Base-by-base conservation (phyloP, 305 asterid genomes). In the Lippia alba region DNA sequence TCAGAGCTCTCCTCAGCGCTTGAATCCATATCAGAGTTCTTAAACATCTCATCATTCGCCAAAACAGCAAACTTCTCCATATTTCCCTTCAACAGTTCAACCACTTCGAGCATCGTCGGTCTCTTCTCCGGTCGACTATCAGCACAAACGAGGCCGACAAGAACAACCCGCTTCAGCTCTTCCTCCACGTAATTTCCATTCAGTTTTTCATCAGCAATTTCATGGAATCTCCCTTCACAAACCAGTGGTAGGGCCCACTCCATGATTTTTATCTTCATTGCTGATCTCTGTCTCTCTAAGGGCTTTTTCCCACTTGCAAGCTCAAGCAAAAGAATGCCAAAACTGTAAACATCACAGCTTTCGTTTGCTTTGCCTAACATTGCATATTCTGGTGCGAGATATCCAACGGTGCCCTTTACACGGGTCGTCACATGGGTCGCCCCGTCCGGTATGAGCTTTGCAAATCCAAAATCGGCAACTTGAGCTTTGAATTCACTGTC, bases 241-340 rank as follows among this genome's bases (percentile, higher is more conserved):
- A 84, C 92, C 73, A 85, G 56, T n/a, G 94, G 96, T 62, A 87
- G 77, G 61, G 92, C 94, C 96, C 94, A 89, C 20, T 85, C 89
- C 0, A 83, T 74, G 69, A 89, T 87, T 2, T 87, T 66, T 10
- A 86, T 87, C 67, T 81, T 81, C 58, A 66, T 15, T 6, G 41
- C 5, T 5, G 82, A 6, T 65, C 76, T 74, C 8, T 84, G 66
- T 76, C 81, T 87, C 80, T 89, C 94, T 0, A 87, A 66, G 8
- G 96, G 96, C 68, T 86, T 89, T 81, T 81, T 87, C 69, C 96
- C 94, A 32, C 87, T 89, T 53, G 89, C 94, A 61, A 89, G 87
- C 89, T 86, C 94, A 3, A 89, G 94, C 67, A 89, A 58, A 67
- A 89, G 96, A 68, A 89, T 81, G 32, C 96, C 96, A 19, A 89